phyloP scores from a whole-genome alignment of 768 basidiomycete genomes.

The Tulasnella sp. region DNA sequence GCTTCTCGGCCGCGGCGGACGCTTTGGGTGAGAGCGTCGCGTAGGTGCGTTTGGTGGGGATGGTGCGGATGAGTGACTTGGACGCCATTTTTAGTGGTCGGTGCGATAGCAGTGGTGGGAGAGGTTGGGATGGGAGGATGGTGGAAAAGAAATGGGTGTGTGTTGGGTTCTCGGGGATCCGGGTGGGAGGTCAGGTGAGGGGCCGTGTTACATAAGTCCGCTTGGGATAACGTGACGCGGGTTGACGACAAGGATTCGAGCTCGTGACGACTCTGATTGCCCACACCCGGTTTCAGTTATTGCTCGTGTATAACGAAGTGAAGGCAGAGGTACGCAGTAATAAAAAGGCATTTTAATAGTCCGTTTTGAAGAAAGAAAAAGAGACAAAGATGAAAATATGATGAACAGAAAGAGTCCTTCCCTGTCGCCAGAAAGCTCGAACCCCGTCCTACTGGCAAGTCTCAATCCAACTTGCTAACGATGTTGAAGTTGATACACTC shows the following conservation, averaged over 20 bases:
- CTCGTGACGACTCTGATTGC: neutral
- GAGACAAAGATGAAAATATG: neutral
- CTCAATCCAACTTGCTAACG: neutral
- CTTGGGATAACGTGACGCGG: neutral
- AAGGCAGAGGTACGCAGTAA: neutral
- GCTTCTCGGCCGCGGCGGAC: conserved; percentile 49
- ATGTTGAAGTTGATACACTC: neutral
- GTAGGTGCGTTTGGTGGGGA: neutral
- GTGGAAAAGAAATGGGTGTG: neutral
- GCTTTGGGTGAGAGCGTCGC: conserved; percentile 24
- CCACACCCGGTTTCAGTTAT: no score
- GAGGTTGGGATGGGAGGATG: neutral
- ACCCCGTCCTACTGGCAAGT: neutral
- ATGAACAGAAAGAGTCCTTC: neutral
- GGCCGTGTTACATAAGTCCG: neutral
- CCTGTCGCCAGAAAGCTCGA: neutral
- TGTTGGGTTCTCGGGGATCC: neutral
- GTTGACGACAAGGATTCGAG: neutral
- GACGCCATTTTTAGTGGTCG: neutral
- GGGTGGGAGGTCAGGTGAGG: neutral
- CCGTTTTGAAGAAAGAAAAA: neutral
- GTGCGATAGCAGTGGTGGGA: neutral
- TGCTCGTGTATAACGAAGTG: neutral
- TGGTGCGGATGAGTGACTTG: neutral
- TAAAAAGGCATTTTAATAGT: neutral